These are phyloP conservation scores for Xylaria arbuscula DNA, from an alignment of 2,329 filamentous ascomycete genomes.

Conservation along the genomic window DNA sequence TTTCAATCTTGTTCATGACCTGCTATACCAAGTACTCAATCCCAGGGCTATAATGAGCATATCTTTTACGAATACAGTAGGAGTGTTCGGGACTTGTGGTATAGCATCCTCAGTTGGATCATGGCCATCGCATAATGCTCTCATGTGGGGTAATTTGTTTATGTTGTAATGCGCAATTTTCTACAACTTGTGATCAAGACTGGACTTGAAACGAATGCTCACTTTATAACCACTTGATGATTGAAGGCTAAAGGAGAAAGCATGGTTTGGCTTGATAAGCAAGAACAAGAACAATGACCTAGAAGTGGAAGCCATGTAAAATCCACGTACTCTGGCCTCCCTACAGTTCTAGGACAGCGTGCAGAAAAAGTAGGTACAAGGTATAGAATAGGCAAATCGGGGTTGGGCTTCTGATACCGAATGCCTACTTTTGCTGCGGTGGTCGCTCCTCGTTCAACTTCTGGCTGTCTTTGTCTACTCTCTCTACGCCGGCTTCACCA, in stretches of 20 bases:
- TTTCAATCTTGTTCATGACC: not conserved
- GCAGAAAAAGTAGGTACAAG: not conserved
- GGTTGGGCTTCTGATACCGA: not conserved
- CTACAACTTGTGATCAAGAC: no score
- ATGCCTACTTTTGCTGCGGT: conserved; percentile 21
- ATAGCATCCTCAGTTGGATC: not conserved
- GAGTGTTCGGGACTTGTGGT: not conserved
- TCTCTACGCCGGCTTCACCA: conserved; percentile 10
- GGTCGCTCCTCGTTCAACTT: conserved; percentile 10
- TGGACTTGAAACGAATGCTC: no score
- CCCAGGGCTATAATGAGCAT: not conserved
- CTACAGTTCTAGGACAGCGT: not conserved
- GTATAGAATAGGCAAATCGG: no score
- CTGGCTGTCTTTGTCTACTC: conserved; percentile 5
- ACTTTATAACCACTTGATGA: no score
- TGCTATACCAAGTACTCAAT: not conserved
- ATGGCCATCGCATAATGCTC: not conserved
- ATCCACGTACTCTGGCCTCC: not conserved
- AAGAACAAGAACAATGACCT: no score
- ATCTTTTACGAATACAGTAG: not conserved
- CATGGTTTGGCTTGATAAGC: no score
- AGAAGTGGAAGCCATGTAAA: not conserved
- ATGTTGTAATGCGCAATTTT: no score
- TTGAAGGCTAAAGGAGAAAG: no score
- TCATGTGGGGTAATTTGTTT: no score